phyloP scores from a whole-genome alignment of 2,329 filamentous ascomycete species.

The Fusarium torulosum region DNA sequence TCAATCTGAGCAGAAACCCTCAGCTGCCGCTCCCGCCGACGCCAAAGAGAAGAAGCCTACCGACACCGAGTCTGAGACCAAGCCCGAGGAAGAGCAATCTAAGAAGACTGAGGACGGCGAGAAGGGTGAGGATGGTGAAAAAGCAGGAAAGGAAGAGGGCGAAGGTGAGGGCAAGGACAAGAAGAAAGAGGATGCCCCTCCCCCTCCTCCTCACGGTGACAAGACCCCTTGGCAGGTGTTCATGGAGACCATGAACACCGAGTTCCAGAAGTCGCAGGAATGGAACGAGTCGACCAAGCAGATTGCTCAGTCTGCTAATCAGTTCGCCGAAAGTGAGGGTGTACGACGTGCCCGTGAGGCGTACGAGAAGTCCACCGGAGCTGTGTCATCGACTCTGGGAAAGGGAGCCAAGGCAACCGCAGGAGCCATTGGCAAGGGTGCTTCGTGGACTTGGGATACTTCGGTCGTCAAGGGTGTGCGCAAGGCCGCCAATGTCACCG shows the following conservation, averaged over 20 bases:
- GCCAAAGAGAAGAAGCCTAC: slow-evolving; percentile 57
- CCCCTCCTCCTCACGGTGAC: slow-evolving; percentile 95
- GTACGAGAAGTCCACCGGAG: slow-evolving; percentile 87
- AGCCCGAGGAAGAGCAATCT: slow-evolving; percentile 59
- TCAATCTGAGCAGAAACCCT: slow-evolving; percentile 47
- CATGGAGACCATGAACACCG: slow-evolving; percentile 91
- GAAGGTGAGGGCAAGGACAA: slow-evolving; percentile 65
- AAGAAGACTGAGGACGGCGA: slow-evolving; percentile 57
- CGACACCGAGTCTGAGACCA: slow-evolving; percentile 50
- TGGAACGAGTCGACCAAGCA: slow-evolving; percentile 99
- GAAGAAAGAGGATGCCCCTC: slow-evolving; percentile 77
- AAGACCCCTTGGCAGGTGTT: slow-evolving; percentile 99
- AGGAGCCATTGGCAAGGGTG: slow-evolving; percentile 87
- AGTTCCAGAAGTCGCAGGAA: slow-evolving; percentile 97
- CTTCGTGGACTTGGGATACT: slow-evolving; percentile 97
- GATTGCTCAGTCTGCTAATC: slow-evolving; percentile 86
- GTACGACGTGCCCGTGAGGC: slow-evolving; percentile 88
- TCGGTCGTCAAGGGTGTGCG: slow-evolving; percentile 91
- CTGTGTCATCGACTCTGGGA: slow-evolving; percentile 81
- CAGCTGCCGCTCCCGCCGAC: slow-evolving; percentile 53
- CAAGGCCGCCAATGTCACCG: slow-evolving; percentile 86
- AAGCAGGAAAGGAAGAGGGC: slow-evolving; percentile 62
- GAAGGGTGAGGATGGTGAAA: slow-evolving; percentile 53
- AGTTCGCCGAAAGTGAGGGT: slow-evolving; percentile 93
- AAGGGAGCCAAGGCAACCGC: slow-evolving; percentile 88